Evolutionary conservation across 805 yeast genomes (phyloP).

Genomic region (Cephaloascus albidus): DNA sequence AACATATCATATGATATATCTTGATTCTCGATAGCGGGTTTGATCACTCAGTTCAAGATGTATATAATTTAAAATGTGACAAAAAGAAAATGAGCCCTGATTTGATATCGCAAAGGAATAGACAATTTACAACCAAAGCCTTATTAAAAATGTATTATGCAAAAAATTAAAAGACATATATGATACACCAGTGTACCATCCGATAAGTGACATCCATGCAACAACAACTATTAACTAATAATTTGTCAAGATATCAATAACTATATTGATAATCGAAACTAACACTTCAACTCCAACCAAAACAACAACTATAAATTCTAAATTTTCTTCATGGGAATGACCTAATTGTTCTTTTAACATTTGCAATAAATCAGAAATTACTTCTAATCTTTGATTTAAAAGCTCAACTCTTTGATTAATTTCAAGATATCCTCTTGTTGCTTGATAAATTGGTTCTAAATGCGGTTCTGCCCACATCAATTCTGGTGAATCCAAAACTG

Average conservation of each 20-base stretch:
- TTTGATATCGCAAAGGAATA: no score
- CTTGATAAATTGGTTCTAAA: slow-evolving; percentile 94
- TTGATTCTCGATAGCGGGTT: no score
- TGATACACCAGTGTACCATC: no score
- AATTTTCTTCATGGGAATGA: slow-evolving; percentile 83
- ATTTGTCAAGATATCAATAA: slow-evolving; percentile 36
- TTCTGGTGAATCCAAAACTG: slow-evolving; percentile 93
- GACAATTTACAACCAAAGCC: no score
- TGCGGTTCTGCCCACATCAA: slow-evolving; percentile 99
- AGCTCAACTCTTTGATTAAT: slow-evolving; percentile 89
- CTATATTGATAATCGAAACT: slow-evolving; percentile 77
- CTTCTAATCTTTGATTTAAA: slow-evolving; percentile 87
- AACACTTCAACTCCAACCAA: slow-evolving; percentile 88
- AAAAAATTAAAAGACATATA: no score
- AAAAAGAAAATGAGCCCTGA: no score
- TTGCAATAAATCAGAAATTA: slow-evolving; percentile 83
- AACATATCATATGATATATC: no score
- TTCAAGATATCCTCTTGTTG: slow-evolving; percentile 91
- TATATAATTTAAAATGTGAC: no score
- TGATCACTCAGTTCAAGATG: no score
- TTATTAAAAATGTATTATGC: no score
- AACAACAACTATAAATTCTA: slow-evolving; percentile 85
- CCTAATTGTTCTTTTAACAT: slow-evolving; percentile 97
- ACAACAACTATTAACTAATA: no score
- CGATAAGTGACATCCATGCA: no score